Conservation (phyloP, 1,139 yeast species). For the Taphrina communis region DNA sequence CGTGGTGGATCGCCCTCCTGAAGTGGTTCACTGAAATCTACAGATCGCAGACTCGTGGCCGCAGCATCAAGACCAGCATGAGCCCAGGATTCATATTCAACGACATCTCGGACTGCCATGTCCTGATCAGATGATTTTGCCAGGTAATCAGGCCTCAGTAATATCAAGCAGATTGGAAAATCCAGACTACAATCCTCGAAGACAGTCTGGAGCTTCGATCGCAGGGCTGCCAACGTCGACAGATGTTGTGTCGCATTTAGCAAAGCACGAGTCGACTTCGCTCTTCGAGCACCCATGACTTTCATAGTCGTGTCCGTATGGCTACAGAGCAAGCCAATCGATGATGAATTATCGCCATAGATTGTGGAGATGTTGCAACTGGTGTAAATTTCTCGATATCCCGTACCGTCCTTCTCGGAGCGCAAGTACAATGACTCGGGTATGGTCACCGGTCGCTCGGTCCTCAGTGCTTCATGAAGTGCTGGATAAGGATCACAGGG, state of each 20-base stretch:
- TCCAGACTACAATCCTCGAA: slow-evolving; percentile 2
- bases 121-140: not conserved
- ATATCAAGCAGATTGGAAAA: slow-evolving; percentile 15
- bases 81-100: slow-evolving; percentile 16
- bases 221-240: slow-evolving; percentile 7
- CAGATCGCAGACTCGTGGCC: not conserved
- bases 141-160: slow-evolving; percentile 6
- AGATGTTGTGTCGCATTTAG: slow-evolving; percentile 9
- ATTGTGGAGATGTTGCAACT: not conserved
- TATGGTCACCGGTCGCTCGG: not conserved
- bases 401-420: not conserved
- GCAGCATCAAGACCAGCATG: slow-evolving; percentile 3
- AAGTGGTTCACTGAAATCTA: not conserved
- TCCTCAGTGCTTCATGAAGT: slow-evolving; percentile 1
- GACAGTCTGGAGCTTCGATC: not conserved
- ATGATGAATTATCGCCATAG: slow-evolving; percentile 2
- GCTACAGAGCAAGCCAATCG: not conserved
- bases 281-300: not conserved
- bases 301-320: not conserved
- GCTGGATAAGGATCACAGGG: slow-evolving; percentile 1
- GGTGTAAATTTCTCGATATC: slow-evolving; percentile 1
- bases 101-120: not conserved
- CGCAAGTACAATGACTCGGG: slow-evolving; percentile 11
- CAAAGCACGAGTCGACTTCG: slow-evolving; percentile 7
- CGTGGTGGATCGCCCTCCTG: not conserved